These are phyloP conservation scores for Plenodomus biglobosus DNA, from an alignment of 2,329 filamentous ascomycete genomes.

Conservation along the genomic window DNA sequence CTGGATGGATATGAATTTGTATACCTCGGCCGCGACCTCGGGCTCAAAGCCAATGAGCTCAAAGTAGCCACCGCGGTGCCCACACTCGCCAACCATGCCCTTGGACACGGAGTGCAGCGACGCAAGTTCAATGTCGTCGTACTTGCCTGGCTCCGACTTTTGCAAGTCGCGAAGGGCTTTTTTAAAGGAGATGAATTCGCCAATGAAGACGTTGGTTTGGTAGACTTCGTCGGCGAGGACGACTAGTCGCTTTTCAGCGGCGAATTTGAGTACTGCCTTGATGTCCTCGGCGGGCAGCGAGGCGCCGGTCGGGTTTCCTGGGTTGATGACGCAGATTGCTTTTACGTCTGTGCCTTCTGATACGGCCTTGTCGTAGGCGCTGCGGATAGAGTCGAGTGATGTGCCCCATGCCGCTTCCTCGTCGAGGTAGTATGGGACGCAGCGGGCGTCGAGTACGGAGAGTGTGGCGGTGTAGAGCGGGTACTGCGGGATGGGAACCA, in stretches of 20 bases:
- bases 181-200: constrained; percentile 96
- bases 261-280: constrained; percentile 81
- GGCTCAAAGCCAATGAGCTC: constrained; percentile 88
- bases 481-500: constrained; percentile 96
- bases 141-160: constrained; percentile 66
- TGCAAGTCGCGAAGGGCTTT: constrained; percentile 80
- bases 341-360: constrained; percentile 80
- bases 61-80: constrained; percentile 96
- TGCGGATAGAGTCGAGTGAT: constrained; percentile 74
- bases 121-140: constrained; percentile 82
- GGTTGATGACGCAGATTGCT: constrained; percentile 96
- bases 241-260: constrained; percentile 80
- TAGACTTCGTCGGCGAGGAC: constrained; percentile 97
- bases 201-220: constrained; percentile 96
- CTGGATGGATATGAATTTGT: constrained; percentile 98
- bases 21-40: constrained; percentile 87
- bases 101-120: constrained; percentile 94
- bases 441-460: constrained; percentile 77
- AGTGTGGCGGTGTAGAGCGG: constrained; percentile 95
- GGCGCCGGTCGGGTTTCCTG: constrained; percentile 93
- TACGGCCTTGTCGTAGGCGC: constrained; percentile 73
- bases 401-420: constrained; percentile 87
- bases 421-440: constrained; percentile 92
- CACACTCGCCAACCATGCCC: constrained; percentile 98
- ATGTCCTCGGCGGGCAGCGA: constrained; percentile 79